A percentile compares a stretch with the other conserved stretches of the same genome.
Conservation (phyloP, 257 asterid genomes). For the Solanum neorickii region DNA sequence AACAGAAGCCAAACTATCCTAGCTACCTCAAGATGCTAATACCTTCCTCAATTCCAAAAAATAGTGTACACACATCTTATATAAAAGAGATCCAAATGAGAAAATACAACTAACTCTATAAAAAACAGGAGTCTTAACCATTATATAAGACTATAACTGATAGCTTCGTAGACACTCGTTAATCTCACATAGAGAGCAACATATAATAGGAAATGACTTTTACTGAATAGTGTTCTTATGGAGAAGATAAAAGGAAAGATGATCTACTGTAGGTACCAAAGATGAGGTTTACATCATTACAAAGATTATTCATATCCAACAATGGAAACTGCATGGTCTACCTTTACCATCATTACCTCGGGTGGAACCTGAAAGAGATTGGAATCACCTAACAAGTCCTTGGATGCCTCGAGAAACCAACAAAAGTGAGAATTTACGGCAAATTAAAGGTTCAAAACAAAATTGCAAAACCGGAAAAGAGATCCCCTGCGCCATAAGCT, state of each 20-base stretch:
- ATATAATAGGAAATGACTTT: too few species aligned
- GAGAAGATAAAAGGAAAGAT: too few species aligned
- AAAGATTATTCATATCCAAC: too few species aligned
- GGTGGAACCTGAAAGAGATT: not conserved
- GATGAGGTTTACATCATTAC: not conserved
- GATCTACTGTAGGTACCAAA: too few species aligned
- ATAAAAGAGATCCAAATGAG: not conserved
- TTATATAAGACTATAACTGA: not conserved
- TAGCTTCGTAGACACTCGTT: not conserved
- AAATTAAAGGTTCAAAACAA: not conserved
- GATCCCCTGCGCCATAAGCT: not conserved
- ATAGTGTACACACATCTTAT: not conserved
- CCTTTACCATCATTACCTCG: too few species aligned
- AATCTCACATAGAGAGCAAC: not conserved
- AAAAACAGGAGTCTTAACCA: not conserved
- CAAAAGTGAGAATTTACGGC: not conserved
- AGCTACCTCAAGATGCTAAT: not conserved
- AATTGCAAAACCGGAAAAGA: not conserved
- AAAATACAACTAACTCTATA: not conserved
- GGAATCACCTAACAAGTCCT: not conserved
- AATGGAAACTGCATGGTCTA: too few species aligned
- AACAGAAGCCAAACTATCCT: not conserved
- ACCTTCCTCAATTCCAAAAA: not conserved
- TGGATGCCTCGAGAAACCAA: not conserved
- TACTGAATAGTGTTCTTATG: too few species aligned